A percentile compares a stretch with the other conserved stretches of the same genome.
These are phyloP conservation scores for Laetiporus sulphureus DNA, from an alignment of 1,284 basidiomycete genomes.

Conservation along the genomic window DNA sequence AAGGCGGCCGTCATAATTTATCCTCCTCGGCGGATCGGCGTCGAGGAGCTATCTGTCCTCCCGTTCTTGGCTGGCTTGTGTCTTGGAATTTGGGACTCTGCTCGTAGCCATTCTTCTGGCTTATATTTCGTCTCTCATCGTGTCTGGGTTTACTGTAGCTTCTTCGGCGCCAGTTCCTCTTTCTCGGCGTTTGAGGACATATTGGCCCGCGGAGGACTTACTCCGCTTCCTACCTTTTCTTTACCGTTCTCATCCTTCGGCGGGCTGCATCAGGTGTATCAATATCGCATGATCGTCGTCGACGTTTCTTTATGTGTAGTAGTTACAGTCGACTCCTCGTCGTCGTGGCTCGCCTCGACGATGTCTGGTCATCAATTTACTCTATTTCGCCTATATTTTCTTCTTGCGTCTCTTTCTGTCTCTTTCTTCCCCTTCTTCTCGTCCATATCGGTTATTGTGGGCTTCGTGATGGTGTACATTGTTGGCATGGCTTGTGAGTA, in stretches of 20 bases:
- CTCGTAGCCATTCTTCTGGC: slow-evolving; percentile 22
- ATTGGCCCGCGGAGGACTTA: slow-evolving; percentile 8
- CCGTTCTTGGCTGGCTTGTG: slow-evolving; percentile 22
- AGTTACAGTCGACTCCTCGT: slow-evolving; percentile 18
- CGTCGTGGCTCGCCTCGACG: slow-evolving; percentile 8
- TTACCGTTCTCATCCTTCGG: slow-evolving; percentile 16
- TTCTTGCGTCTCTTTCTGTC: slow-evolving; percentile 2
- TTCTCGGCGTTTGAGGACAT: slow-evolving; percentile 12
- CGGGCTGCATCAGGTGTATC: slow-evolving; percentile 27
- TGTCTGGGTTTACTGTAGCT: slow-evolving; percentile 5
- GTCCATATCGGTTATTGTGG: slow-evolving; percentile 9
- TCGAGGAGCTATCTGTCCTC: slow-evolving; percentile 28
- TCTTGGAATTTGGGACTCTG: slow-evolving; percentile 40
- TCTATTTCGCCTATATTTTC: background rate
- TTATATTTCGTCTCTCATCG: slow-evolving; percentile 14
- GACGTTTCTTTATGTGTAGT: slow-evolving; percentile 20
- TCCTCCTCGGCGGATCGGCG: slow-evolving; percentile 20
- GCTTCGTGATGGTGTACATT: slow-evolving; percentile 16
- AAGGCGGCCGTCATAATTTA: slow-evolving; percentile 31
- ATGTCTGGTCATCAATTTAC: no score
- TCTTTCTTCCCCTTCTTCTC: slow-evolving; percentile 1
- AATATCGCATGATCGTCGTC: slow-evolving; percentile 23
- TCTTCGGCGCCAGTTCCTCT: slow-evolving; percentile 12
- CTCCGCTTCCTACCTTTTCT: slow-evolving; percentile 11
- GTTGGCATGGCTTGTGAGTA: slow-evolving; percentile 22